A percentile compares a stretch with the other conserved stretches of the same genome.
phyloP scores from a whole-genome alignment of 371 early-diverging fungal species.

The Actinomucor elegans region DNA sequence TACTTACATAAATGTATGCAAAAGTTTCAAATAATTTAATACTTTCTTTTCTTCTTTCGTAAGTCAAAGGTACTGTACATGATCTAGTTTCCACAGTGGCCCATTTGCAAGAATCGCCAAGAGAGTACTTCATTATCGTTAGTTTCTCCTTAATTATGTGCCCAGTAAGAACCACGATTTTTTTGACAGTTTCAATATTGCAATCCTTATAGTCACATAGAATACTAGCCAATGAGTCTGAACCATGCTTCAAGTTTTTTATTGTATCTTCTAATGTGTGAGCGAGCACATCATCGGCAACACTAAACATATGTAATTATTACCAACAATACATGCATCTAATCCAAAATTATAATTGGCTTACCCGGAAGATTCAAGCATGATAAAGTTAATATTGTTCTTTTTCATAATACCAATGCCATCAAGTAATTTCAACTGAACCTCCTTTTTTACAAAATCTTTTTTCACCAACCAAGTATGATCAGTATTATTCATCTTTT shows the following conservation, averaged over 20 bases:
- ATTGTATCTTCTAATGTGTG: conserved; percentile 7
- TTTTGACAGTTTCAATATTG: background rate
- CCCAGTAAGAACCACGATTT: background rate
- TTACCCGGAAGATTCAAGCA: conserved; percentile 6
- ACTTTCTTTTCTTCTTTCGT: background rate
- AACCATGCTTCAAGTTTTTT: conserved; percentile 7
- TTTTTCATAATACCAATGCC: conserved; percentile 8
- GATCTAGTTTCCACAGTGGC: background rate
- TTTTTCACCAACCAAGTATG: conserved; percentile 1
- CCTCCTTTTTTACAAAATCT: conserved; percentile 5
- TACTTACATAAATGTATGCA: conserved; percentile 13
- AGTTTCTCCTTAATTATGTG: conserved; percentile 1
- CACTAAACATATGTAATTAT: background rate
- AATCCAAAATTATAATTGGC: background rate
- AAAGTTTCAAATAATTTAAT: conserved; percentile 8
- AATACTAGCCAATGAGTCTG: background rate
- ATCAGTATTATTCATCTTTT: conserved; percentile 1
- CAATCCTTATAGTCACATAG: conserved; percentile 2
- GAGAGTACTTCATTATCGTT: conserved; percentile 7
- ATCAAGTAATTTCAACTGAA: conserved; percentile 4
- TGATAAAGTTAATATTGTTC: background rate
- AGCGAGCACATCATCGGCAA: background rate
- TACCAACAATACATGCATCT: background rate
- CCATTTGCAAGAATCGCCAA: background rate
- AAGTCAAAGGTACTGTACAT: background rate